These are phyloP conservation scores for Plasmopara halstedii DNA, from an alignment of 352 stramenopile species.

Conservation along the genomic window DNA sequence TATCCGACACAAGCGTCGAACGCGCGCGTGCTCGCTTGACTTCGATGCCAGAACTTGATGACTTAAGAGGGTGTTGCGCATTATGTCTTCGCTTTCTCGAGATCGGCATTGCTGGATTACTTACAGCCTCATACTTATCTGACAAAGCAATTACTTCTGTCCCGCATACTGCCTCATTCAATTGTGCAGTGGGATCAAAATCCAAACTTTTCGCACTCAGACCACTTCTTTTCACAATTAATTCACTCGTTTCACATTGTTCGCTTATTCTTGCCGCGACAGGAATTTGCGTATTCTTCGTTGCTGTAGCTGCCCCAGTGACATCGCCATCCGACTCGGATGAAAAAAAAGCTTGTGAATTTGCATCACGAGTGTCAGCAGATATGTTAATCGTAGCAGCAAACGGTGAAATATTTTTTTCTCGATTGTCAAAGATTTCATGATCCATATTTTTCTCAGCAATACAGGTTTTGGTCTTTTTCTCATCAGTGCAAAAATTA, in stretches of 20 bases:
- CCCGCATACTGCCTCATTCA: slow-evolving; percentile 1
- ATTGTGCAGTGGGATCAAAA: neutral
- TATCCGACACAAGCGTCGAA: slow-evolving; percentile 24
- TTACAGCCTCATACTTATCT: neutral
- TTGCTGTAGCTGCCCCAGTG: slow-evolving; percentile 6
- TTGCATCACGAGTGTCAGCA: slow-evolving; percentile 11
- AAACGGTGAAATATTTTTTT: neutral
- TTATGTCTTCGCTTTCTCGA: slow-evolving; percentile 2
- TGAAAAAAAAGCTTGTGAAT: slow-evolving; percentile 18
- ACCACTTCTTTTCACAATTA: neutral
- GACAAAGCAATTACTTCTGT: neutral
- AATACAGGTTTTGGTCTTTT: neutral
- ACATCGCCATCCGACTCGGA: slow-evolving; percentile 22
- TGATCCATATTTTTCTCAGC: neutral
- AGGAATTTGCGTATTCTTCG: neutral
- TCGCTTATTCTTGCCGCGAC: neutral
- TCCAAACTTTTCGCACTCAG: neutral
- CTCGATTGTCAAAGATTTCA: too few species aligned
- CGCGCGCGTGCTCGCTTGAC: slow-evolving; percentile 42
- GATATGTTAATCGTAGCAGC: slow-evolving; percentile 4
- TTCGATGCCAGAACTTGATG: slow-evolving; percentile 11
- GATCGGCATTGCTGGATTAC: neutral
- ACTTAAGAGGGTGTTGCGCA: slow-evolving; percentile 15
- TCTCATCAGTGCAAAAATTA: too few species aligned
- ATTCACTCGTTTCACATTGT: neutral